Evolutionary conservation across 306 rosid genomes (phyloP).

Genomic region (Lotus japonicus): DNA sequence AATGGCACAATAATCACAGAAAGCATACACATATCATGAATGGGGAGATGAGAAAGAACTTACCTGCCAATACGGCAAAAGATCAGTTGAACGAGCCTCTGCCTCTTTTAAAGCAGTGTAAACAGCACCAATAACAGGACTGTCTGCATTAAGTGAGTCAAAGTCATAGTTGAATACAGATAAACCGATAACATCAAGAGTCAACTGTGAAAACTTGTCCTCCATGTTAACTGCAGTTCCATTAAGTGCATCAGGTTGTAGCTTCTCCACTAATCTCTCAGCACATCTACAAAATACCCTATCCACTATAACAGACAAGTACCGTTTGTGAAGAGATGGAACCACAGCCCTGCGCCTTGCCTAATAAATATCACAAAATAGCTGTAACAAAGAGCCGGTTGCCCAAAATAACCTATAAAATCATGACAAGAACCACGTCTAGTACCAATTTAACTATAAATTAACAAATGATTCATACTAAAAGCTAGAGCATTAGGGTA

Average conservation of each 20-base stretch:
- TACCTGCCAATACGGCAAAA: slow-evolving; percentile 97
- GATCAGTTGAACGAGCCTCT: slow-evolving; percentile 87
- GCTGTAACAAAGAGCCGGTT: neutral
- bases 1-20: neutral
- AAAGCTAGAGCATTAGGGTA: no score
- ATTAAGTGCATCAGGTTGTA: slow-evolving; percentile 50
- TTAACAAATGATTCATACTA: neutral
- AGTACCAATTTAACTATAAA: neutral
- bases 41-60: slow-evolving; percentile 1
- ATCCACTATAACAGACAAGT: slow-evolving; percentile 82
- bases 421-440: slow-evolving; percentile 4
- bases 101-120: slow-evolving; percentile 95
- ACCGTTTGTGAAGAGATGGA: slow-evolving; percentile 91
- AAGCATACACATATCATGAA: neutral
- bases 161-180: slow-evolving; percentile 91
- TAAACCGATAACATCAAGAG: slow-evolving; percentile 92
- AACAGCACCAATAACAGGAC: slow-evolving; percentile 92
- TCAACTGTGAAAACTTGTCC: slow-evolving; percentile 77
- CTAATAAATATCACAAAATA: slow-evolving; percentile 40
- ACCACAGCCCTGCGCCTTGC: slow-evolving; percentile 96
- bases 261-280: slow-evolving; percentile 85
- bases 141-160: slow-evolving; percentile 62
- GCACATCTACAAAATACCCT: slow-evolving; percentile 86
- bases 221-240: slow-evolving; percentile 88
- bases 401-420: slow-evolving; percentile 15